Base-by-base conservation (phyloP, 1,139 yeast genomes). In the Suhomyces choctaworum region DNA sequence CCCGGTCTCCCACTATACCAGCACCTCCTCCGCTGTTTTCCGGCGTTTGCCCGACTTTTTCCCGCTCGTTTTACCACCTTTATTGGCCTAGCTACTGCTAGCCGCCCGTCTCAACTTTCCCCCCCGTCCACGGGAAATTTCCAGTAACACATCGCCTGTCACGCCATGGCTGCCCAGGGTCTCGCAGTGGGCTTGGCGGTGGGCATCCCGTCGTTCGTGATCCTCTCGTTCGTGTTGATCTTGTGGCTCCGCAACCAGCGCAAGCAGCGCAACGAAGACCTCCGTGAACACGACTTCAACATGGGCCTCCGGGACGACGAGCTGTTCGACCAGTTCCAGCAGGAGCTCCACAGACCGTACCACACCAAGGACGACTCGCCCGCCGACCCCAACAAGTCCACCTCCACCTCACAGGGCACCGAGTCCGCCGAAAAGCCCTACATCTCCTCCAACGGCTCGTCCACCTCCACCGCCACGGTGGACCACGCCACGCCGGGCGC, bases 171-270 rank as follows among this genome's bases (percentile, higher is more conserved):
- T 16, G 6, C 22, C 14, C 24, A 22, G 10, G 27, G 31, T 4
- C 47, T 56, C 24, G 52, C 74, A 9, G 73, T 70, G 12, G 75
- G 75, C 3, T 53, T 70, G 31, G 70, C 73, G 12, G 66, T 70
- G 22, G 75, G 76, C 6, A 48, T 67, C 22, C 74, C 75, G 3
- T 53, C 67, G 23, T 52, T 60, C 29, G 25, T 65, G 11, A 54
- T 67, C 16, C 32, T 66, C 6, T 21, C 47, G 7, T 36, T 48
- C 13, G 42, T 56, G 12, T 45, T 49, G 11, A 45, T 53, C 16
- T 40, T 51, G 5, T 65, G 66, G 62, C 39, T 49, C 29, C 49
- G 67, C 28, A 64, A 62, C 45, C 61, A 62, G 29, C 55, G 61
- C 27, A 53, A 56, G 29, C 71, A 64, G 42, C 47, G 46, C 20